phyloP scores from a whole-genome alignment of 2,329 filamentous ascomycete species.

The Fusarium praegraminearum region DNA sequence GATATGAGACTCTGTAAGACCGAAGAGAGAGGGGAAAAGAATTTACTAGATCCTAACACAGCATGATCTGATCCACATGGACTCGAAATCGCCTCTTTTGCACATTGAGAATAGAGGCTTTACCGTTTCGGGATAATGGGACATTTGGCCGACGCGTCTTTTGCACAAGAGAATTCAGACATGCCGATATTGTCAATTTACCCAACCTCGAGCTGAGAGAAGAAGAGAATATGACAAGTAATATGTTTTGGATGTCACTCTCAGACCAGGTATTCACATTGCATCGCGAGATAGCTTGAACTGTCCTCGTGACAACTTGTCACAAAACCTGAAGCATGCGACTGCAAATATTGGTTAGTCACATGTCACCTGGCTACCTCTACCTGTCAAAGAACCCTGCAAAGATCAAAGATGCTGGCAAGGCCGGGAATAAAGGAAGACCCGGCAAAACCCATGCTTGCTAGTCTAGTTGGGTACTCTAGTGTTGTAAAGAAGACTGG shows the following conservation, averaged over 20 bases:
- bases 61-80: neutral
- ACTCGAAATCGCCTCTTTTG: neutral
- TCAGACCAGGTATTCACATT: neutral
- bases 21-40: neutral
- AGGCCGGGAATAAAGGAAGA: neutral
- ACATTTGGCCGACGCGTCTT: neutral
- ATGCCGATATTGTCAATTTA: neutral
- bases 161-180: neutral
- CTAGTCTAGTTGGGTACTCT: too few species aligned
- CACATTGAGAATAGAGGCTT: neutral
- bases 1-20: slow-evolving; percentile 29
- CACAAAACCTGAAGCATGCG: neutral
- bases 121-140: neutral
- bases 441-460: neutral
- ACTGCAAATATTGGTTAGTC: neutral
- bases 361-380: neutral
- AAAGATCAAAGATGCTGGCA: neutral
- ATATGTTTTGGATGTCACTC: neutral
- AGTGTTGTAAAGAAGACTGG: neutral
- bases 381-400: neutral
- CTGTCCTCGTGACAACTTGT: neutral
- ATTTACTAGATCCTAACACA: slow-evolving; percentile 25
- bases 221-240: slow-evolving; percentile 5
- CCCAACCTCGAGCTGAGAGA: neutral
- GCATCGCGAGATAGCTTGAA: neutral